Conservation (phyloP, 225 moss, liverwort and hornwort species). For the Bryoerythrophyllum caledonicum region DNA sequence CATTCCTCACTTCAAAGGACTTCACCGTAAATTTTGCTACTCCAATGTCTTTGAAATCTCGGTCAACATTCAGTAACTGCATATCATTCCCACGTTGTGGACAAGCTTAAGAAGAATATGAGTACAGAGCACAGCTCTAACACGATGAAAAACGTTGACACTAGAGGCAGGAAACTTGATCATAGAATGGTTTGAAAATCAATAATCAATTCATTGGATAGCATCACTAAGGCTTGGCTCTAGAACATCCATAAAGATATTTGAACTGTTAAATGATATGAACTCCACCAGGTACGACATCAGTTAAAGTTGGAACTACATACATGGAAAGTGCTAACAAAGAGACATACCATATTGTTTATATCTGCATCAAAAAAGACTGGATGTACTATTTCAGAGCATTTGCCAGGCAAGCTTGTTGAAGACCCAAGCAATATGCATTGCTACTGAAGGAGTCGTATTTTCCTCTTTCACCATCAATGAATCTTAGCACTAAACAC, state of each 20-base stretch:
- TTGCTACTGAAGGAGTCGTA: slow-evolving; percentile 86
- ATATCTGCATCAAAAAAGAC: slow-evolving; percentile 81
- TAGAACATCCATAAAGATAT: slow-evolving; percentile 9
- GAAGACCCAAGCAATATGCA: slow-evolving; percentile 96
- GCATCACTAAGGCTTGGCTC: slow-evolving; percentile 6
- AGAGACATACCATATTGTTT: slow-evolving; percentile 71
- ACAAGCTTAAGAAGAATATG: slow-evolving; percentile 18
- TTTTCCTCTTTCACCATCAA: slow-evolving; percentile 96
- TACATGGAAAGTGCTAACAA: background rate
- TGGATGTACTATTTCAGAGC: slow-evolving; percentile 89
- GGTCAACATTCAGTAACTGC: slow-evolving; percentile 83
- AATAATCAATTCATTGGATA: slow-evolving; percentile 10
- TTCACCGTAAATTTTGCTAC: slow-evolving; percentile 88
- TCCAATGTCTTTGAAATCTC: slow-evolving; percentile 92
- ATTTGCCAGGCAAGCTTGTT: slow-evolving; percentile 96
- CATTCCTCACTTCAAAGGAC: slow-evolving; percentile 83
- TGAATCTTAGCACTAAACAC: slow-evolving; percentile 13
- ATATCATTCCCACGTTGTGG: slow-evolving; percentile 12
- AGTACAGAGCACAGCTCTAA: slow-evolving; percentile 6
- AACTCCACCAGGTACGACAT: background rate
- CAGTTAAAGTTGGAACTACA: slow-evolving; percentile 12
- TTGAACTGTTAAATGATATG: background rate
- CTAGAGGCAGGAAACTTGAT: background rate
- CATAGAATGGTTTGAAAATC: background rate
- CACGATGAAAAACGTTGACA: background rate